Evolutionary conservation across 2,329 filamentous ascomycete species (phyloP).

Genomic region (Xylaria arbuscula): DNA sequence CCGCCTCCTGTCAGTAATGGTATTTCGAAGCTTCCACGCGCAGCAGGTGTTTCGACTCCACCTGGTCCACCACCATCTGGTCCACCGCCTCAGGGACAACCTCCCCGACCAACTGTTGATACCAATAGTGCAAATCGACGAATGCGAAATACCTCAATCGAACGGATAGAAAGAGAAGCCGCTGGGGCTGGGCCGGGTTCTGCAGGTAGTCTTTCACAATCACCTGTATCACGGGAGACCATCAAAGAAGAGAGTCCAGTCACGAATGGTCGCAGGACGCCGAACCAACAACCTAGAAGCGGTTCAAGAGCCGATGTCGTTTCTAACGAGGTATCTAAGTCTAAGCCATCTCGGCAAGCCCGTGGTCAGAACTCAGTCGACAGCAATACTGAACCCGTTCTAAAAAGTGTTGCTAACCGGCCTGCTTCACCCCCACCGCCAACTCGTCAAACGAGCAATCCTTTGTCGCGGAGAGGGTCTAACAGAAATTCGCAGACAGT

Average conservation of each 20-base stretch:
- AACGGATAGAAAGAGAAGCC: conserved; percentile 54
- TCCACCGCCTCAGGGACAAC: conserved; percentile 66
- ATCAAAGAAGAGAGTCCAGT: conserved; percentile 62
- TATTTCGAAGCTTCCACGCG: conserved; percentile 56
- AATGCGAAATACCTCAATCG: conserved; percentile 62
- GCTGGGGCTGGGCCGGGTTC: conserved; percentile 54
- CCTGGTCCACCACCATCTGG: conserved; percentile 65
- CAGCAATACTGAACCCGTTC: conserved; percentile 68
- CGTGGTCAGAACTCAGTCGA: conserved; percentile 75
- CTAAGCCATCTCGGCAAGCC: conserved; percentile 62
- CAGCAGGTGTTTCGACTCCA: conserved; percentile 55
- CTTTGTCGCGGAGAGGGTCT: conserved; percentile 69
- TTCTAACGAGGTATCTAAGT: conserved; percentile 53
- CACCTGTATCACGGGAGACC: conserved; percentile 58
- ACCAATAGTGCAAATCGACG: conserved; percentile 55
- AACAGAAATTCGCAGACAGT: conserved; percentile 74
- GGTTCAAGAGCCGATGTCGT: conserved; percentile 53
- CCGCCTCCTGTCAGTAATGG: conserved; percentile 50
- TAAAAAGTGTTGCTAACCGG: conserved; percentile 57
- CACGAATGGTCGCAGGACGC: conserved; percentile 72
- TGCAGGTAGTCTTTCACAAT: conserved; percentile 52
- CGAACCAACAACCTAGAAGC: conserved; percentile 62
- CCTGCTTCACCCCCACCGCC: conserved; percentile 70
- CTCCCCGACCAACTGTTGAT: conserved; percentile 61
- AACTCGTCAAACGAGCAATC: conserved; percentile 66